Evolutionary conservation across 1,284 basidiomycete species (phyloP), one percentile per base, ranked within the genome.

Genomic region (Melampsora americana): DNA sequence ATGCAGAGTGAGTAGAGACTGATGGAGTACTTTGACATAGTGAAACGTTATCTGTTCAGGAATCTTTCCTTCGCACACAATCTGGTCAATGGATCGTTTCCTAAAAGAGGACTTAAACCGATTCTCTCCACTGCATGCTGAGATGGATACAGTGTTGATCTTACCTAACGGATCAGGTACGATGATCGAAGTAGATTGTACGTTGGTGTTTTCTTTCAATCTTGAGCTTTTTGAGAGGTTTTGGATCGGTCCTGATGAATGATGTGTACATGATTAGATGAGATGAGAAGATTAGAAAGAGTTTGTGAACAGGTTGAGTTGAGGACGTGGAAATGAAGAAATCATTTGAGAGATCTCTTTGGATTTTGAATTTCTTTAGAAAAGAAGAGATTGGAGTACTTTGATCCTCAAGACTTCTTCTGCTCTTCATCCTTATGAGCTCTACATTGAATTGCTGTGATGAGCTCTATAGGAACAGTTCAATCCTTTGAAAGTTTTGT

Each of bases 261-360:
- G 20, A 59, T n/a, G n/a, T 59, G 1, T 3, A 82, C 35, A 79
- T 81, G 26, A 79, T 81, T 5, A 77, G 80, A 66, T 79, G 81
- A 60, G 82, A 82, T 71, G 79, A 80, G 20, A 53, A 79, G 32
- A 77, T 81, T 26, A 79, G 79, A 77, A 81, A 82, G 59, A 80
- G 81, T 80, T 48, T 35, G 9, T 65, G 65, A 30, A 39, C 30
- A 42, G 69, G 35, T 32, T 69, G 53, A 59, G n/a, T 59, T 59
- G n/a, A 59, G 12, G 20, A 65, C 66, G 28, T 66, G 30, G 50
- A 69, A 35, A 64, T 66, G 50, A 35, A 56, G 35, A 14, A n/a
- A n/a, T n/a, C n/a, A n/a, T n/a, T n/a, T 44, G 11, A 44, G 3
- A 39, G 35, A 39, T 6, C 35, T 39, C 9, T 39, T 11, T 39